Percentiles rank a stretch among this genome's conserved stretches.
phyloP scores from a whole-genome alignment of 768 basidiomycete species.

The Strobilomyces echinocephalus region DNA sequence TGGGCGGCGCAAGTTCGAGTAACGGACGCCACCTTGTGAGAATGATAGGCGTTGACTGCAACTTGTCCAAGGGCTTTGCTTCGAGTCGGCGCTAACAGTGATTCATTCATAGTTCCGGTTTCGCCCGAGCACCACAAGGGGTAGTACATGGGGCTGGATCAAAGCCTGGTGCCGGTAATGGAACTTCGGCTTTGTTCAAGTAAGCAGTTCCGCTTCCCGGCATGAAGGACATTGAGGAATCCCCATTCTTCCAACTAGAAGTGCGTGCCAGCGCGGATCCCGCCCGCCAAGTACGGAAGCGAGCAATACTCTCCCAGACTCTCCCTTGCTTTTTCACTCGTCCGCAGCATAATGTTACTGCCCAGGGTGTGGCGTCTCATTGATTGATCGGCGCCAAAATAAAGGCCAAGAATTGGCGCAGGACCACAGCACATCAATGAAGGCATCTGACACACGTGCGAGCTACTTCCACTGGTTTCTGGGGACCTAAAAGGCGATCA shows the following conservation, averaged over 20 bases:
- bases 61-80: not conserved
- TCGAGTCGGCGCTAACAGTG: not conserved
- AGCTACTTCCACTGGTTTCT: not conserved
- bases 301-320: too few relatives aligned
- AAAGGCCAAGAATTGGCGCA: not conserved
- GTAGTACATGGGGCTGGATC: conserved; percentile 4
- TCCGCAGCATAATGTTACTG: not conserved
- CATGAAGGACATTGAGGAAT: conserved; percentile 7
- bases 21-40: too few relatives aligned
- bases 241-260: not conserved
- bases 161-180: conserved; percentile 3
- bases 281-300: too few relatives aligned
- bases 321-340: not conserved
- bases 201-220: not conserved
- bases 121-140: not conserved
- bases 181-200: conserved; percentile 4
- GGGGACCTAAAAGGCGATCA: not conserved
- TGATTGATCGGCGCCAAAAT: conserved; percentile 5
- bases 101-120: not conserved
- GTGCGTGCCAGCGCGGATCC: not conserved
- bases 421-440: not conserved
- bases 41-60: not conserved
- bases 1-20: too few relatives aligned
- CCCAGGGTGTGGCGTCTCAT: not conserved
- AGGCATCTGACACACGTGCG: not conserved